Conservation (phyloP, 106 monocot species). For the Platanthera guangdongensis region DNA sequence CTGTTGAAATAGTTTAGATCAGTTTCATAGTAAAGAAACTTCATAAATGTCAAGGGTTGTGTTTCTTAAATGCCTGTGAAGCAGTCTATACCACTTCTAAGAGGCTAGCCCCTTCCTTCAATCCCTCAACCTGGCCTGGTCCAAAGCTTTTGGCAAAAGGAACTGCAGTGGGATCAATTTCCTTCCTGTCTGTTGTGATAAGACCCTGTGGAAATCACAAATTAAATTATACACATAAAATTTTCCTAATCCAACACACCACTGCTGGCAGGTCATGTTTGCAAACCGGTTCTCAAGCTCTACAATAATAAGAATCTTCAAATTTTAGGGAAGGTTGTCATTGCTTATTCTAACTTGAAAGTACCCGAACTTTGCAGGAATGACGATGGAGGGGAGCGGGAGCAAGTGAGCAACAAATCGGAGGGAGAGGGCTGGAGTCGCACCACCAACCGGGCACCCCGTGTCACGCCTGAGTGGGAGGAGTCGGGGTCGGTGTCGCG, state of each 20-base stretch:
- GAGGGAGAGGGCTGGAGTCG: too few relatives aligned
- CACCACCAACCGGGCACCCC: too few relatives aligned
- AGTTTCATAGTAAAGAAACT: background rate
- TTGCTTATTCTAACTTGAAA: too few relatives aligned
- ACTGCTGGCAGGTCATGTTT: background rate
- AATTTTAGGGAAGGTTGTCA: too few relatives aligned
- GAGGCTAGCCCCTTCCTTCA: conserved; percentile 74
- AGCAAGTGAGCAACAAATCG: too few relatives aligned
- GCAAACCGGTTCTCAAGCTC: too few relatives aligned
- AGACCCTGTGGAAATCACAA: conserved; percentile 51
- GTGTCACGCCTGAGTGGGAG: too few relatives aligned
- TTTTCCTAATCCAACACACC: background rate
- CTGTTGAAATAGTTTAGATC: background rate
- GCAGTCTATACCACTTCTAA: conserved; percentile 73
- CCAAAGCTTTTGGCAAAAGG: conserved; percentile 80
- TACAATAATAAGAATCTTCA: too few relatives aligned
- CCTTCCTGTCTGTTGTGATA: conserved; percentile 63
- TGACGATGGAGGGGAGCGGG: too few relatives aligned
- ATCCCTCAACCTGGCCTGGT: conserved; percentile 58
- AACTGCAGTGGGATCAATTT: conserved; percentile 66
- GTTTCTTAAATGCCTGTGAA: background rate
- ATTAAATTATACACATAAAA: background rate
- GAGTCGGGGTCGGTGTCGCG: too few relatives aligned
- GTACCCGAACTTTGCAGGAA: too few relatives aligned
- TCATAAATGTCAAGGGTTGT: background rate